These are phyloP conservation scores for Fusarium secorum DNA, from an alignment of 2,329 filamentous ascomycete genomes.

Conservation along the genomic window DNA sequence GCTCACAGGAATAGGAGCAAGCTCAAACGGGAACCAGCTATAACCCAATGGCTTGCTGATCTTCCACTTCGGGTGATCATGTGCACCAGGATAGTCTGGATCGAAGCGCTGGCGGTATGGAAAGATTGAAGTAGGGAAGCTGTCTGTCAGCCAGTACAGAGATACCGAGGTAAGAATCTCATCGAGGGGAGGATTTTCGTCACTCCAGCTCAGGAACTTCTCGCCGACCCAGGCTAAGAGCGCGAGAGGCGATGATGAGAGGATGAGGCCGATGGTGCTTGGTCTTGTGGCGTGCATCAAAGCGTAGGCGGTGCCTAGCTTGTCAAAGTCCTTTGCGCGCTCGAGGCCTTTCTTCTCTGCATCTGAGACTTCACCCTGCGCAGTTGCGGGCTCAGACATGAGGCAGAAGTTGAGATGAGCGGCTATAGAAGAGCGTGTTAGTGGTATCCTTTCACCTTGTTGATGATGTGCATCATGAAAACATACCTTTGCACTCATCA, in stretches of 20 bases:
- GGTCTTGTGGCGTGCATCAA: background rate
- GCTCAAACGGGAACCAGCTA: slow-evolving; percentile 3
- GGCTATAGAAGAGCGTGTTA: background rate
- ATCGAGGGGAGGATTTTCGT: background rate
- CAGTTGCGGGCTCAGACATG: background rate
- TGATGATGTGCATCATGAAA: fast-evolving
- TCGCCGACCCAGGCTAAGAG: slow-evolving; percentile 2
- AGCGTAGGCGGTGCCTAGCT: background rate
- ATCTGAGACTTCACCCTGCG: background rate
- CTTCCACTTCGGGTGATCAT: background rate
- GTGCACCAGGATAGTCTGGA: fast-evolving
- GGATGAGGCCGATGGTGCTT: background rate
- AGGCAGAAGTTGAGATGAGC: slow-evolving; percentile 2
- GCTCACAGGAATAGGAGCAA: background rate
- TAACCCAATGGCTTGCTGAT: slow-evolving; percentile 4
- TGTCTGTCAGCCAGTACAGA: background rate
- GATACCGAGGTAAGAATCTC: background rate
- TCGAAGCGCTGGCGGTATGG: background rate
- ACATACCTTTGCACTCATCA: slow-evolving; percentile 1
- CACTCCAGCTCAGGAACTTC: slow-evolving; percentile 1
- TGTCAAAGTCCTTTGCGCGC: background rate
- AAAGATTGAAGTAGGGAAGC: background rate
- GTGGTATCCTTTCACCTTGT: fast-evolving
- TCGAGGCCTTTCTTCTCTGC: background rate
- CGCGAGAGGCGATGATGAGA: background rate